Base-by-base conservation (phyloP, 805 yeast species). In the Cyberlindnera mycetangii region DNA sequence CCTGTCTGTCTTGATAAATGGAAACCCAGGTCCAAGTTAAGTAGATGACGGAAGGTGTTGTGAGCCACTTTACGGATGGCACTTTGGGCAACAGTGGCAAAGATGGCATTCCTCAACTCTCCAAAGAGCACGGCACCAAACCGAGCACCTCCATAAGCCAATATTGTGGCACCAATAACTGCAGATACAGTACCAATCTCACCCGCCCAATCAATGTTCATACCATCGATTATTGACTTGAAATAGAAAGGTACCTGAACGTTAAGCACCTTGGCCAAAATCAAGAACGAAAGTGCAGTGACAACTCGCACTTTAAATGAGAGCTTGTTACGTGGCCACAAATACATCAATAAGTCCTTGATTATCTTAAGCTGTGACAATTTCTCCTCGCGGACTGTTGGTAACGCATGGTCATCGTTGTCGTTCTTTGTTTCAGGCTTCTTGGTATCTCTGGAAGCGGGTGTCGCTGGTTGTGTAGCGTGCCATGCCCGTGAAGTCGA, bases 241-340 rank as follows among this genome's bases (percentile, higher is more conserved):
- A 93, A 93, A 65, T 80, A 90, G 61, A 93, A 89, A 0, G 99
- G 99, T 6, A 93, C 99, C 63, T 93, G 96, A 5, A 93, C 96
- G 62, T 90, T 93, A 30, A 93, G 70, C 7, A 93, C 60, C 62
- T 93, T 93, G 16, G 97, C 85, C 0, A 81, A 80, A 4, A 93
- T 76, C 47, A 93, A 72, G 45, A 93, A 69, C 0, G 81, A 55
- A 15, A 93, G 61, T 0, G 98, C 97, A 7, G 85, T 51, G 0
- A 85, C 66, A 1, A 93, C 98, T 37, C 99, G 70, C 24, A 77
- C 54, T 60, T 81, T 85, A 47, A 83, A 83, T 43, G 81, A 73
- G 5, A 76, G 71, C 47, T 84, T 79, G 47, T 80, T 74, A 53
- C 77, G 79, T 10, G 96, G 96, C 96, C 96, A 88, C 14, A 88